Conservation (phyloP, 352 stramenopile genomes). For the Globisporangium recalcitrans region DNA sequence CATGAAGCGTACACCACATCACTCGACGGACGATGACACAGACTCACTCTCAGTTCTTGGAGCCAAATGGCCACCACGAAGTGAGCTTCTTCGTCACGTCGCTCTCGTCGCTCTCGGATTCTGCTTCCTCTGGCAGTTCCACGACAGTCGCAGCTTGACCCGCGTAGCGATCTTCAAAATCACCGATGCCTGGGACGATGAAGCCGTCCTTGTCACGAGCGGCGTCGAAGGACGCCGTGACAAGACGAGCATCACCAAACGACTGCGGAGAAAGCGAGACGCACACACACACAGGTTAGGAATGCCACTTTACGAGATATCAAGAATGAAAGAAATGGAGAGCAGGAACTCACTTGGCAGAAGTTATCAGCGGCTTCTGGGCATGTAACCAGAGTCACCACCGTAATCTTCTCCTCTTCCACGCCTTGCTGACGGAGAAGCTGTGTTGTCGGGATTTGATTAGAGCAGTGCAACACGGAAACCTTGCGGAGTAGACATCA, state of each 20-base stretch:
- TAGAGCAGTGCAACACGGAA: background rate
- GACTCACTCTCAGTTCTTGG: constrained; percentile 8
- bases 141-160: constrained; percentile 31
- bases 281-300: background rate
- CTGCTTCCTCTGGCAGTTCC: constrained; percentile 27
- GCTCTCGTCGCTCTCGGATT: constrained; percentile 25
- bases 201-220: constrained; percentile 46
- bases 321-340: background rate
- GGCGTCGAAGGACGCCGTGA: constrained; percentile 74
- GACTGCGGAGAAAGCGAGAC: constrained; percentile 17
- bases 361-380: constrained; percentile 75
- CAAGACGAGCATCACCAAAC: constrained; percentile 67
- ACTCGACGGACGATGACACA: background rate
- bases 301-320: background rate
- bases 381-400: constrained; percentile 77
- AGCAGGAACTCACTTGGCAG: constrained; percentile 40
- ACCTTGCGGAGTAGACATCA: background rate
- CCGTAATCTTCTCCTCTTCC: constrained; percentile 69
- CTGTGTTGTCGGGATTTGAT: constrained; percentile 18
- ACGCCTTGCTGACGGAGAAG: constrained; percentile 68
- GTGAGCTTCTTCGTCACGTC: constrained; percentile 41
- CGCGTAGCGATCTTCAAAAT: constrained; percentile 72
- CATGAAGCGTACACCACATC: background rate
- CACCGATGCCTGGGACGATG: constrained; percentile 69
- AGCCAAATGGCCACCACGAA: constrained; percentile 30